Conservation (phyloP, 2,329 filamentous ascomycete species). For the Fusarium poae region DNA sequence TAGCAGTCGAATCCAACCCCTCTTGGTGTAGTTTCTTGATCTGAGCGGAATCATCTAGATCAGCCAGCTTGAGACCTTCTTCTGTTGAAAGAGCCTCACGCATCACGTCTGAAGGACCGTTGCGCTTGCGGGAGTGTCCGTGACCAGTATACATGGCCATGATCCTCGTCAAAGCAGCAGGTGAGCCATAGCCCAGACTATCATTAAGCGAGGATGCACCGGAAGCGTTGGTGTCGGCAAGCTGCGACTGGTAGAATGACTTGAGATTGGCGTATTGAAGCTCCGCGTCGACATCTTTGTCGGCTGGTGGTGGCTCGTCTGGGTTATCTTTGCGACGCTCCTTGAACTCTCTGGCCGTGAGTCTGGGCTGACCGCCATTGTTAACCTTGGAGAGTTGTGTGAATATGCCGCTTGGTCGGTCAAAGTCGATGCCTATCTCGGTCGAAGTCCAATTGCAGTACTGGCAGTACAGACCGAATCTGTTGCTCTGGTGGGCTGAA, state of each 20-base stretch:
- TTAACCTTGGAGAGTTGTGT: constrained; percentile 80
- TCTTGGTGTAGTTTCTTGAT: constrained; percentile 70
- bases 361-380: constrained; percentile 67
- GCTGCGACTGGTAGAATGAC: constrained; percentile 84
- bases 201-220: constrained; percentile 58
- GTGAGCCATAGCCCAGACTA: constrained; percentile 74
- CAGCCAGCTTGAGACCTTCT: constrained; percentile 77
- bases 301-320: constrained; percentile 55
- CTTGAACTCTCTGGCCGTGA: constrained; percentile 65
- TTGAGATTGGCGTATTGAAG: constrained; percentile 81
- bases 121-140: constrained; percentile 72
- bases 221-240: constrained; percentile 71
- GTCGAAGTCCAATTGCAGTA: constrained; percentile 95
- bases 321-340: constrained; percentile 64
- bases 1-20: constrained; percentile 74
- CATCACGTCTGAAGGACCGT: constrained; percentile 78
- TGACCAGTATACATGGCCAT: constrained; percentile 88
- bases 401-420: constrained; percentile 88
- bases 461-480: constrained; percentile 85
- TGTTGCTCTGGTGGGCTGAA: constrained; percentile 56
- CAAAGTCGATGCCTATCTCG: constrained; percentile 91
- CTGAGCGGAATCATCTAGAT: constrained; percentile 71
- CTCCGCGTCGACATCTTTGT: constrained; percentile 69
- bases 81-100: constrained; percentile 78
- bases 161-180: constrained; percentile 85